These are phyloP conservation scores for Nannizziopsis arthrosporioides DNA, from an alignment of 2,329 filamentous ascomycete species.

Conservation along the genomic window DNA sequence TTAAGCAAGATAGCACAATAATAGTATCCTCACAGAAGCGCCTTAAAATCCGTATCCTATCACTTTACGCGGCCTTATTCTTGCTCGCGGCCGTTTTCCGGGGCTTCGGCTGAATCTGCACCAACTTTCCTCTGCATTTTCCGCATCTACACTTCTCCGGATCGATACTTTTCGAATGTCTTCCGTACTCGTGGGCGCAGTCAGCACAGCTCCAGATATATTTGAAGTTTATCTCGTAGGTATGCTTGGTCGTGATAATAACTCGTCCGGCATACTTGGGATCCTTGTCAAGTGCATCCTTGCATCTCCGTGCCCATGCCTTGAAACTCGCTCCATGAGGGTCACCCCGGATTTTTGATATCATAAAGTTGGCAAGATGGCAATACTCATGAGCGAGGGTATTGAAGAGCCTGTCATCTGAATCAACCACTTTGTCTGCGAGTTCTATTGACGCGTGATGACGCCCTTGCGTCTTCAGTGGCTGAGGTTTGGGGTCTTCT, in stretches of 20 bases:
- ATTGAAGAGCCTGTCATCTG: conserved; percentile 66
- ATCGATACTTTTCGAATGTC: conserved; percentile 80
- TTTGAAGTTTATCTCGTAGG: conserved; percentile 82
- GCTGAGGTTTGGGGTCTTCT: neutral
- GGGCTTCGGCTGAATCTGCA: conserved; percentile 70
- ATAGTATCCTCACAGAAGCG: no score
- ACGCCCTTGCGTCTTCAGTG: conserved; percentile 19
- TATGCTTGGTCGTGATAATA: conserved; percentile 78
- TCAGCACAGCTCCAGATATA: conserved; percentile 69
- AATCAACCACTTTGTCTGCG: conserved; percentile 74
- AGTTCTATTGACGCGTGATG: conserved; percentile 71
- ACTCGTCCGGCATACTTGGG: conserved; percentile 53
- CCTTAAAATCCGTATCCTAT: no score
- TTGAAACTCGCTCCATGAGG: conserved; percentile 83
- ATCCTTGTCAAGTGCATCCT: conserved; percentile 25
- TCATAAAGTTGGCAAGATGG: conserved; percentile 84
- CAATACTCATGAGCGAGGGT: conserved; percentile 96
- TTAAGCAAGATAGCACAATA: no score
- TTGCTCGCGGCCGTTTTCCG: conserved; percentile 30
- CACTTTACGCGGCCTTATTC: neutral
- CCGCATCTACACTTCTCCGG: conserved; percentile 61
- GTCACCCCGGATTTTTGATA: conserved; percentile 60
- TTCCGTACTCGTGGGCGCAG: conserved; percentile 63
- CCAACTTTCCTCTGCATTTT: conserved; percentile 55
- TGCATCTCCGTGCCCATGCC: conserved; percentile 44